Evolutionary conservation across 73 alveolate genomes (phyloP), one percentile per base, ranked within the genome.

Genomic region (Paramecium bursaria): DNA sequence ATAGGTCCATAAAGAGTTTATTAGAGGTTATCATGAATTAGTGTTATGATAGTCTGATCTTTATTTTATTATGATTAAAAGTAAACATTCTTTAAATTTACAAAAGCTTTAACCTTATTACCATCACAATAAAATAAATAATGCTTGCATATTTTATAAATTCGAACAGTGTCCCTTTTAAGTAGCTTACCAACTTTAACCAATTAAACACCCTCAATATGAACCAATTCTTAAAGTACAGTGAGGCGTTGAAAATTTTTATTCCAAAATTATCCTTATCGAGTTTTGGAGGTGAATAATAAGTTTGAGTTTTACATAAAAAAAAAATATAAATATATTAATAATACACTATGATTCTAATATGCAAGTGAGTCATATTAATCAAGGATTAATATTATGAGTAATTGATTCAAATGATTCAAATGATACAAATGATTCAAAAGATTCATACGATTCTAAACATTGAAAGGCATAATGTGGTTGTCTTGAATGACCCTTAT

Each of bases 261-360:
- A 25, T 67, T 67, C 82, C 82, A 67, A 42, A 67, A 67, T 17
- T 17, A 67, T 17, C 44, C 42, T 9, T 42, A 67, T 33, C 42
- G 42, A 67, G 82, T 21, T 39, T 67, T 67, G 44, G 22, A 67
- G 22, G 44, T 27, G 35, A 67, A 67, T 39, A 25, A 67, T 67
- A 67, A 67, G 82, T 67, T 67, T 67, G 82, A 67, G 82, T 57
- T 67, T 67, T 67, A 47, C 82, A 67, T 67, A 25, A 13, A 35
- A 30, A 67, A 67, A 21, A 14, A 60, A 67, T 31, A n/a, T n/a
- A n/a, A n/a, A n/a, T n/a, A n/a, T n/a, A n/a, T n/a, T n/a, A n/a
- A n/a, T n/a, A n/a, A n/a, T n/a, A n/a, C n/a, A n/a, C n/a, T n/a
- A n/a, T n/a, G n/a, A n/a, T n/a, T n/a, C n/a, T n/a, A n/a, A n/a